Conservation (phyloP, 2,329 filamentous ascomycete species). For the Graphilbum ipis-grandicollis region DNA sequence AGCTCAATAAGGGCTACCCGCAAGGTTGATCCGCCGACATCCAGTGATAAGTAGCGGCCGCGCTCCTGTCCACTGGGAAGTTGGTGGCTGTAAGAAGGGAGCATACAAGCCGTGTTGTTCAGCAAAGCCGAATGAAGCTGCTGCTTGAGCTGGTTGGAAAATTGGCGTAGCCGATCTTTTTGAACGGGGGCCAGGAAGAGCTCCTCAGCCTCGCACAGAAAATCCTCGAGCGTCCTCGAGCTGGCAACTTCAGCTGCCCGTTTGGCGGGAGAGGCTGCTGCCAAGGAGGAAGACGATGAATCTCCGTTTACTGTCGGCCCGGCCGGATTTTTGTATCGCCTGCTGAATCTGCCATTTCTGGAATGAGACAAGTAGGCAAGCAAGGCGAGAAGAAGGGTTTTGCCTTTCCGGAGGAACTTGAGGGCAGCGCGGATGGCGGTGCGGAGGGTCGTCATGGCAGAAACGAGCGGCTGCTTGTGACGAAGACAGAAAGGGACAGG, state of each 20-base stretch:
- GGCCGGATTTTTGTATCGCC: not conserved
- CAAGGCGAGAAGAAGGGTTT: constrained; percentile 39
- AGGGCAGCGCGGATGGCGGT: constrained; percentile 36
- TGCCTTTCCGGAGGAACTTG: constrained; percentile 40
- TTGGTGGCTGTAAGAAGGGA: constrained; percentile 48
- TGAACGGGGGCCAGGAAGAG: constrained; percentile 30
- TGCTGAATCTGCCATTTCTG: not conserved
- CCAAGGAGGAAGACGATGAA: not conserved
- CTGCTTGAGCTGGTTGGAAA: constrained; percentile 31
- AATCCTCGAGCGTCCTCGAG: constrained; percentile 20
- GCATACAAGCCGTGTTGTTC: constrained; percentile 39
- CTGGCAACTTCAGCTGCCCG: not conserved
- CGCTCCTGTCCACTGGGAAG: constrained; percentile 41
- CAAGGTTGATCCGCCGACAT: constrained; percentile 53
- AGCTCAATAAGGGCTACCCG: constrained; percentile 47
- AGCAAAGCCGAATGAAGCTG: constrained; percentile 37
- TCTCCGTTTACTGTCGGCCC: not conserved
- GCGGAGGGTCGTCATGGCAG: constrained; percentile 39
- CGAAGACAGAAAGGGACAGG: not conserved
- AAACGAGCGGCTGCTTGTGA: constrained; percentile 32
- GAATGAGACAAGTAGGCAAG: constrained; percentile 28
- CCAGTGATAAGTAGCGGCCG: constrained; percentile 44
- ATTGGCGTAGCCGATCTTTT: constrained; percentile 23
- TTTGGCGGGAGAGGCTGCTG: not conserved
- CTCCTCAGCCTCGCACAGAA: constrained; percentile 37